phyloP scores from a whole-genome alignment of 495 filamentous ascomycete species.

The Daldinia bambusicola region DNA sequence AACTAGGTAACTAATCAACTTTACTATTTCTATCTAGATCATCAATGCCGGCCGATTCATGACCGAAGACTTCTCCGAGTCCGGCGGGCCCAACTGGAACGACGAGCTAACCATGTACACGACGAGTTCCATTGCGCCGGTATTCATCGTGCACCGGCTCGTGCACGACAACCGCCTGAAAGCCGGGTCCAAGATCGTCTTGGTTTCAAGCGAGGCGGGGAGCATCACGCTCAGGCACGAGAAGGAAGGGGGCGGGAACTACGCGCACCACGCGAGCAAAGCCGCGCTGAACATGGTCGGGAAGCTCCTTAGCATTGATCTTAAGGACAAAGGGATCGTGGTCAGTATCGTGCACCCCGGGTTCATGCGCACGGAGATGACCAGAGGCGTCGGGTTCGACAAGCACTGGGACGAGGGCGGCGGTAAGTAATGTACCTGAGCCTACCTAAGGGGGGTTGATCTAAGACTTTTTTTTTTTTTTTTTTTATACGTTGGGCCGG shows the following conservation, averaged over 20 bases:
- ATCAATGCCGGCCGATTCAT: conserved; percentile 76
- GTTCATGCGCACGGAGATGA: conserved; percentile 82
- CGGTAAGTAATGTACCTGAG: conserved; percentile 59
- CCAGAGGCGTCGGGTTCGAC: conserved; percentile 74
- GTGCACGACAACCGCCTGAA: conserved; percentile 62
- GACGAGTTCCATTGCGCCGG: conserved; percentile 71
- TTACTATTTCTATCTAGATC: conserved; percentile 50
- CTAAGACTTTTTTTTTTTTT: neutral
- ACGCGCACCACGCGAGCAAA: conserved; percentile 77
- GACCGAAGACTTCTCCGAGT: conserved; percentile 62
- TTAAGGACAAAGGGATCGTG: conserved; percentile 70
- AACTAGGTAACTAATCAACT: neutral
- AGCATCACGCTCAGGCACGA: conserved; percentile 74
- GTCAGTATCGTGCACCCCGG: conserved; percentile 77
- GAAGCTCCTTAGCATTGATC: conserved; percentile 73
- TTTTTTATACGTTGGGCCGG: too few relatives aligned
- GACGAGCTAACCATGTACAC: conserved; percentile 77
- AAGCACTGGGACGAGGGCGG: conserved; percentile 74
- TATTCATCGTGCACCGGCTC: conserved; percentile 71
- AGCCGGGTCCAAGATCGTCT: conserved; percentile 66
- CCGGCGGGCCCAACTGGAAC: conserved; percentile 70
- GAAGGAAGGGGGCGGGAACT: conserved; percentile 76
- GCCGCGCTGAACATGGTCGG: conserved; percentile 80
- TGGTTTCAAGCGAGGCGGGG: conserved; percentile 74
- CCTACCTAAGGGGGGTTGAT: too few relatives aligned